These are phyloP conservation scores for Inga oerstediana DNA, from an alignment of 306 rosid genomes.

Conservation along the genomic window DNA sequence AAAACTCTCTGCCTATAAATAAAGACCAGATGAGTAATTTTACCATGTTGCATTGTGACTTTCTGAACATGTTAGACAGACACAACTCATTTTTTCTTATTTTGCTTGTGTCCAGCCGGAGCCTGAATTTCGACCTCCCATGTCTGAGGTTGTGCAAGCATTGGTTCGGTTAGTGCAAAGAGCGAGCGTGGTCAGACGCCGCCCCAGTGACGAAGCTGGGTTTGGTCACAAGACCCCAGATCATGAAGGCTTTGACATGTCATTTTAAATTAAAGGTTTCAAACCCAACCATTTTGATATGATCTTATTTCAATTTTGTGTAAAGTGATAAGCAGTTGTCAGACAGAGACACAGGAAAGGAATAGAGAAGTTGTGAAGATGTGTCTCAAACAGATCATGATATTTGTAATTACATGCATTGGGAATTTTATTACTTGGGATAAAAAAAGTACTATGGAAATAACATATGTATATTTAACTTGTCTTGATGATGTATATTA, in stretches of 20 bases:
- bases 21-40: background rate
- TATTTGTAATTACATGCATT: constrained; percentile 51
- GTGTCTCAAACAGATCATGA: constrained; percentile 24
- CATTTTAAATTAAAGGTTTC: constrained; percentile 56
- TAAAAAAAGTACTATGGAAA: constrained; percentile 34
- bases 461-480: constrained; percentile 49
- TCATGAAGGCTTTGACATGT: constrained; percentile 72
- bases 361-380: constrained; percentile 33
- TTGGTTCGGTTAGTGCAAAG: constrained; percentile 84
- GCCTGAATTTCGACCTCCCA: constrained; percentile 95
- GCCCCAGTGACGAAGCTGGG: constrained; percentile 85
- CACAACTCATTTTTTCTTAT: background rate
- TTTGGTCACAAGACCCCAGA: constrained; percentile 78
- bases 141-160: constrained; percentile 99
- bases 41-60: background rate
- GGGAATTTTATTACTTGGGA: constrained; percentile 39
- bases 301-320: constrained; percentile 45
- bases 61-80: background rate
- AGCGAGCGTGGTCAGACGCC: constrained; percentile 86
- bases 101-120: constrained; percentile 59
- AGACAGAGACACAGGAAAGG: constrained; percentile 34
- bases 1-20: too few species aligned
- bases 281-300: background rate
- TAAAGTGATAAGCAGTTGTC: constrained; percentile 34
- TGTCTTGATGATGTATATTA: constrained; percentile 39